Evolutionary conservation across 768 basidiomycete species (phyloP).

Genomic region (Hysterangium stoloniferum): DNA sequence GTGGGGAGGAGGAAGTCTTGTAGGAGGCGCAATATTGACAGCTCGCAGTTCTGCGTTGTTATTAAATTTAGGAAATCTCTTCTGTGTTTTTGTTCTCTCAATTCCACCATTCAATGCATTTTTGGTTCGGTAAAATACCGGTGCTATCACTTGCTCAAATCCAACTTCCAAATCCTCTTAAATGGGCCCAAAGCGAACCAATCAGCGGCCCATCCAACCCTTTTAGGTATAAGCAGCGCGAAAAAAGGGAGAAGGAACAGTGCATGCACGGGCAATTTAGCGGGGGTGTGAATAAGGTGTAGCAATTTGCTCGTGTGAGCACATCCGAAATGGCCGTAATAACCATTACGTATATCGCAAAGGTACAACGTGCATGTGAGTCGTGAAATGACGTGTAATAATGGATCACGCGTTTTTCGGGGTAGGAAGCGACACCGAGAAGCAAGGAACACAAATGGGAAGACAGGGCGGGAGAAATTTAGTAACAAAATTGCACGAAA

Average conservation of each 20-base stretch:
- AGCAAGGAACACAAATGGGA: neutral
- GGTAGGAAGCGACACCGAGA: neutral
- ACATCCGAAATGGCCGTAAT: neutral
- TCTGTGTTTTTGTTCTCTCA: too few species aligned
- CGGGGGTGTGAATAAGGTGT: neutral
- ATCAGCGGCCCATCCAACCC: slow-evolving; percentile 13
- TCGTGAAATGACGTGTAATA: neutral
- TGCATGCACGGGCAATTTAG: too few species aligned
- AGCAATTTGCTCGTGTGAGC: neutral
- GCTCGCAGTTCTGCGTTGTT: too few species aligned
- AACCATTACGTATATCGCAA: neutral
- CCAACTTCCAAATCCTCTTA: too few species aligned
- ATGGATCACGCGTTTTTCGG: neutral
- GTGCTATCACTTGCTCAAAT: too few species aligned
- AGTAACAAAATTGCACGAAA: neutral
- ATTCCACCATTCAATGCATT: too few species aligned
- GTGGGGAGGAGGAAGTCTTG: too few species aligned
- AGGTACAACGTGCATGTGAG: neutral
- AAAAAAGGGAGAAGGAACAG: neutral
- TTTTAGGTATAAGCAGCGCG: slow-evolving; percentile 4
- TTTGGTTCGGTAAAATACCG: too few species aligned
- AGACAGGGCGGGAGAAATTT: neutral
- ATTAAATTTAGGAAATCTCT: too few species aligned
- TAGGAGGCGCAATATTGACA: too few species aligned
- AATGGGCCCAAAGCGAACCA: too few species aligned